These are phyloP conservation scores for Caryopteris hybrid DNA, from an alignment of 305 asterid genomes.

Conservation along the genomic window DNA sequence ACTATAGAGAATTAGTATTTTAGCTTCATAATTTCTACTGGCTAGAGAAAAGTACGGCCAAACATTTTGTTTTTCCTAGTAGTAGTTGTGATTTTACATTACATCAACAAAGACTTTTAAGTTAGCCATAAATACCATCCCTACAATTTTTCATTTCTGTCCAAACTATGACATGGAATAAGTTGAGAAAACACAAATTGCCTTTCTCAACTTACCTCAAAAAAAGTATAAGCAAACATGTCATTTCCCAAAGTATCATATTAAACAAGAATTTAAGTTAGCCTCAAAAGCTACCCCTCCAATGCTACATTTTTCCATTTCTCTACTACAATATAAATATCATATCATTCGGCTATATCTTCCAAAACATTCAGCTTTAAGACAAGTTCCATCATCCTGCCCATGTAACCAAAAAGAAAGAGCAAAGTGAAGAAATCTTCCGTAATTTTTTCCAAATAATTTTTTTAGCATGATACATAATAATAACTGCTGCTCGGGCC, in stretches of 20 bases:
- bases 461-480: too few species aligned
- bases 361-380: background rate
- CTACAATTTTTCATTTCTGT: background rate
- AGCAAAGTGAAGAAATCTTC: too few species aligned
- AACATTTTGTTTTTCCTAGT: background rate
- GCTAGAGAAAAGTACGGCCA: background rate
- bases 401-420: too few species aligned
- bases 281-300: background rate
- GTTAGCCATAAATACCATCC: background rate
- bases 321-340: background rate
- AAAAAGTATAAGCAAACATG: too few species aligned
- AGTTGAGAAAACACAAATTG: background rate
- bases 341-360: background rate
- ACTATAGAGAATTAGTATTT: background rate
- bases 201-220: background rate
- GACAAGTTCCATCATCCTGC: background rate
- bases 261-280: background rate
- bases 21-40: background rate
- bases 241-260: background rate
- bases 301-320: background rate
- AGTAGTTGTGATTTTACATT: background rate
- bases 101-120: background rate
- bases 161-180: background rate
- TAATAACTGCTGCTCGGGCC: too few species aligned
- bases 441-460: too few species aligned